Evolutionary conservation across 2,329 filamentous ascomycete species (phyloP), one percentile per base, ranked within the genome.

Genomic region (Byssochlamys sp.): DNA sequence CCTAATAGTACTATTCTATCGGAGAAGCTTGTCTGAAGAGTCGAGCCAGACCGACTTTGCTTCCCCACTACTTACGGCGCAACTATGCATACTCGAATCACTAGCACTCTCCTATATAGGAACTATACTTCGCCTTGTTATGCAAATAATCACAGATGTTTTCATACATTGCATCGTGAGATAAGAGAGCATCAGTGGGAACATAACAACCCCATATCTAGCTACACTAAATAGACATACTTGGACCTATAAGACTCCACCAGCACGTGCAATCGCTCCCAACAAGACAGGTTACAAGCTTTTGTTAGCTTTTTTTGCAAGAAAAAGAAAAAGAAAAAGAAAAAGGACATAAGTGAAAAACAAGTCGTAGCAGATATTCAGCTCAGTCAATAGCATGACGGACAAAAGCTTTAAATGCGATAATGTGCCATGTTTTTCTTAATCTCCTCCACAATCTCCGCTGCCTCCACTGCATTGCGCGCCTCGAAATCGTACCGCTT

Each of bases 401-500:
- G 39, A 3, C 6, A 9, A 19, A 45, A 45, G n/a, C 59, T 71
- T 19, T 62, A 75, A 29, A 73, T 68, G 53, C 70, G 73, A 64
- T 77, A 75, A 65, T 73, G 74, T 59, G 68, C 76, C 67, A 83
- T 79, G 53, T 82, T 83, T 67, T 77, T 82, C 71, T 81, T 82
- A 52, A 87, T 84, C 71, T 86, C 84, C 53, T 77, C 77, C 53
- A 86, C 83, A 68, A 86, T 85, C 66, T 83, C 81, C 56, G 78
- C 74, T 14, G 84, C 83, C 68, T 87, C 84, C 26, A 76, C 73
- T 7, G 76, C 73, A 61, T 75, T 84, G 55, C 75, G 74, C 50
- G 83, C 82, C 68, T 86, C 84, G 68, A 87, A 86, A 64, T 87
- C 84, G 69, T 87, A 87, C 61, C 84, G 69, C 71, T 87, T 87